Base-by-base conservation (phyloP, 129 eudicot genomes). In the Centrapalus pauciflorus region DNA sequence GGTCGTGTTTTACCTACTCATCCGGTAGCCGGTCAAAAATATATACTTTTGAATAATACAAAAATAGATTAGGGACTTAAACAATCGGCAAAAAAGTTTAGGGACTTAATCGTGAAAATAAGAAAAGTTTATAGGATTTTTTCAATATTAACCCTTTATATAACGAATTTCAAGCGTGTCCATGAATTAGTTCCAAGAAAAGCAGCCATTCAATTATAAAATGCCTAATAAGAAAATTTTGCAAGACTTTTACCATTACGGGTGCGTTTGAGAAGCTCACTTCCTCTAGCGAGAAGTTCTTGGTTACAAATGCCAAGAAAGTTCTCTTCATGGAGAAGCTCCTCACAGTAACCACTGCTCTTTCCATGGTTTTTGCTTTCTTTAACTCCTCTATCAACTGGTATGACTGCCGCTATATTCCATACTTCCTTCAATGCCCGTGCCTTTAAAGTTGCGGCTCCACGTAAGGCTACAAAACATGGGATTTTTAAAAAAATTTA, bases 381-480 rank as follows among this genome's bases (percentile, higher is more conserved):
- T 62, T 77, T 82, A n/a, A 82, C 16, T 48, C 98, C 91, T 67
- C 59, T 89, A n/a, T 94, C 99, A 27, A 84, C 81, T 11, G 99
- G 97, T 20, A 86, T 77, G 12, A 90, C 95, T 5, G 99, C 92
- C 7, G 97, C 96, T 20, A 94, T 82, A 32, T 89, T 94, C 91
- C 99, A 94, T 10, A 87, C 97, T 78, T 94, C 95, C 52, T 94
- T 94, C 56, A 94, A 56, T 9, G 96, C 92, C 51, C 97, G 79
- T n/a, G 99, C 99, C 80, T 94, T 94, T 40, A 94, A 79, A 7
- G 99, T 94, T 2, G 97, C 99, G 30, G 93, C 99, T 21, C 96
- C 99, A 2, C 99, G 91, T 43, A 94, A 55, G 51, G 99, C 99
- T 90, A 74, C 75, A 33, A 19, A 49, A 7, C 40, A 66, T 33